Percentiles rank a stretch among this genome's conserved stretches.
phyloP scores from a whole-genome alignment of 768 basidiomycete genomes.

The Clavulina sp. region DNA sequence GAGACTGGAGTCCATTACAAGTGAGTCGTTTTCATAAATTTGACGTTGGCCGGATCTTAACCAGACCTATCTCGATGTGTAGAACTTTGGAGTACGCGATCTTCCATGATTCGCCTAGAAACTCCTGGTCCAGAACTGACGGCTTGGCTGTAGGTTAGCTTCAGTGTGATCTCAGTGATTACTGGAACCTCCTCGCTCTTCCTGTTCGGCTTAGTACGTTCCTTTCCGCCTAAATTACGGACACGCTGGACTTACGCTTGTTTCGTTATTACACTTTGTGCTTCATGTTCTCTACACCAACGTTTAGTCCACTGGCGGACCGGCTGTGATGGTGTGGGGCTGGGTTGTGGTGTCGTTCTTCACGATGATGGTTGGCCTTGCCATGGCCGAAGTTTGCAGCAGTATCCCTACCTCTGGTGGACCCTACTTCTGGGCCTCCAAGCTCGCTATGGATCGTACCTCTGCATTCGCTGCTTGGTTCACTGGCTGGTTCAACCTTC shows the following conservation, averaged over 20 bases:
- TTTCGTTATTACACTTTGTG: not conserved
- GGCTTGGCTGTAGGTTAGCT: conserved; percentile 22
- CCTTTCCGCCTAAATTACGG: not conserved
- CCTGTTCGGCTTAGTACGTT: conserved; percentile 43
- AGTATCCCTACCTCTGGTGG: conserved; percentile 37
- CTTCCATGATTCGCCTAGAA: not conserved
- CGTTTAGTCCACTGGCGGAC: conserved; percentile 50
- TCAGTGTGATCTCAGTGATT: conserved; percentile 60
- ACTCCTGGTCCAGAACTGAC: not conserved
- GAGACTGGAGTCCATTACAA: conserved; percentile 1
- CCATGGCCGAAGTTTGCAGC: conserved; percentile 50
- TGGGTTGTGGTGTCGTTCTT: conserved; percentile 51
- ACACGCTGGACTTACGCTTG: not conserved
- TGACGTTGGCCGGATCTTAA: not conserved
- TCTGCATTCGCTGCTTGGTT: conserved; percentile 53
- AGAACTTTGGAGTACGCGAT: conserved; percentile 1
- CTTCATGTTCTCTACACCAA: not conserved
- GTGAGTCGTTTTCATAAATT: not conserved
- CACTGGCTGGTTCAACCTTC: conserved; percentile 14
- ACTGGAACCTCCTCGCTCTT: conserved; percentile 58
- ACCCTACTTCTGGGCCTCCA: conserved; percentile 70
- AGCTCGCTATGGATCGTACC: conserved; percentile 32
- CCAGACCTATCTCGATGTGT: not conserved
- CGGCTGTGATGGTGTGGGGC: conserved; percentile 63
- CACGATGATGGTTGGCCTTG: conserved; percentile 52